Evolutionary conservation across 305 asterid genomes (phyloP).

Genomic region (Salvia sclarea): DNA sequence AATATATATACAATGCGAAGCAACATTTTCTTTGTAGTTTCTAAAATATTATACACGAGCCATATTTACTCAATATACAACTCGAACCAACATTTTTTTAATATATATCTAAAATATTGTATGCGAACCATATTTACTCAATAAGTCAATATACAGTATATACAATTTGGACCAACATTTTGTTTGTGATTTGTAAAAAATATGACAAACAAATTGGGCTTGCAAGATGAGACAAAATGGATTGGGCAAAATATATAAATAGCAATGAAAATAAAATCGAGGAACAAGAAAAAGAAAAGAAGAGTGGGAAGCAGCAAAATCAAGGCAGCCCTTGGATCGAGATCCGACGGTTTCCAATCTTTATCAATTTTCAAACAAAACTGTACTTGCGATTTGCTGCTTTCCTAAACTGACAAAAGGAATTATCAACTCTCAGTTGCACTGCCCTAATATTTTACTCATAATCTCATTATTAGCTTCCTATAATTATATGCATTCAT

Average conservation of each 20-base stretch:
- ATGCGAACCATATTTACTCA: too few relatives aligned
- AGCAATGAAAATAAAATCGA: background rate
- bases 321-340: slow-evolving; percentile 42
- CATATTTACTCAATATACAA: too few relatives aligned
- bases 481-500: background rate
- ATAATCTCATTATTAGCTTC: slow-evolving; percentile 1
- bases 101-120: too few relatives aligned
- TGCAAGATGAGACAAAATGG: too few relatives aligned
- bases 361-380: slow-evolving; percentile 29
- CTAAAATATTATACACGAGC: too few relatives aligned
- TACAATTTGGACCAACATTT: too few relatives aligned
- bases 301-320: slow-evolving; percentile 13
- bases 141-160: too few relatives aligned
- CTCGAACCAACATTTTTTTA: too few relatives aligned
- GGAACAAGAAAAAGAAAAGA: background rate
- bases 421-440: slow-evolving; percentile 33
- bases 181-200: too few relatives aligned
- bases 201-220: too few relatives aligned
- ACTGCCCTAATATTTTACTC: background rate
- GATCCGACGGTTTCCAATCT: slow-evolving; percentile 37
- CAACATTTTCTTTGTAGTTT: too few relatives aligned
- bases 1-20: too few relatives aligned
- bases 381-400: slow-evolving; percentile 26
- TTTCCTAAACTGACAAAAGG: slow-evolving; percentile 42
- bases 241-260: background rate